phyloP scores from a whole-genome alignment of 768 basidiomycete species.

The Gymnopilus dilepis region DNA sequence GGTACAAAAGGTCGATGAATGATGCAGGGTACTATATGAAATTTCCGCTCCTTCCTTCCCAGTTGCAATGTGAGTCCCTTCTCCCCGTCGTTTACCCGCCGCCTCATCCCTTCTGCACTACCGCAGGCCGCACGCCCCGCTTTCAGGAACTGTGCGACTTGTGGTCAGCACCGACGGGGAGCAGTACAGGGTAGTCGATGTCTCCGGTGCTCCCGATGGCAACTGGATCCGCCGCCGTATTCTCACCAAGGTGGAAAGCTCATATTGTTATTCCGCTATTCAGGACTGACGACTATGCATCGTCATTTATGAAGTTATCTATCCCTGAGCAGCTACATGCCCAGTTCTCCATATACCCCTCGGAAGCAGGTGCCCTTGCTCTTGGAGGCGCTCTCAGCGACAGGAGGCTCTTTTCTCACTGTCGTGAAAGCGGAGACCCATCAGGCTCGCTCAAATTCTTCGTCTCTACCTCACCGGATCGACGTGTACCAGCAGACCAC shows the following conservation, averaged over 20 bases:
- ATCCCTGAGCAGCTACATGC: conserved; percentile 47
- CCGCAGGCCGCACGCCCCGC: conserved; percentile 30
- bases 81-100: background rate
- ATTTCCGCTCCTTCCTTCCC: conserved; percentile 16
- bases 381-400: conserved; percentile 48
- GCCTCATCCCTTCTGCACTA: background rate
- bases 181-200: conserved; percentile 53
- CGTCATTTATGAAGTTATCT: conserved; percentile 37
- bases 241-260: conserved; percentile 43
- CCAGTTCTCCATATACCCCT: conserved; percentile 50
- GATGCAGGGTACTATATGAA: conserved; percentile 17
- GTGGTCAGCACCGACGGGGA: conserved; percentile 56
- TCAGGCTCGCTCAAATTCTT: conserved; percentile 58
- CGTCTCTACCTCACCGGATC: conserved; percentile 50
- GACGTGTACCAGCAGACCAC: conserved; percentile 37
- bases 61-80: conserved; percentile 21
- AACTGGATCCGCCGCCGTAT: conserved; percentile 50
- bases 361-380: conserved; percentile 52
- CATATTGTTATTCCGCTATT: background rate
- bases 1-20: conserved; percentile 30
- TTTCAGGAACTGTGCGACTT: conserved; percentile 44
- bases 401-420: conserved; percentile 44
- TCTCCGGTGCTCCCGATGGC: conserved; percentile 51
- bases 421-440: conserved; percentile 49
- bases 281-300: conserved; percentile 3